Base-by-base conservation (phyloP, 768 basidiomycete species). In the Lentinus tigrinus region DNA sequence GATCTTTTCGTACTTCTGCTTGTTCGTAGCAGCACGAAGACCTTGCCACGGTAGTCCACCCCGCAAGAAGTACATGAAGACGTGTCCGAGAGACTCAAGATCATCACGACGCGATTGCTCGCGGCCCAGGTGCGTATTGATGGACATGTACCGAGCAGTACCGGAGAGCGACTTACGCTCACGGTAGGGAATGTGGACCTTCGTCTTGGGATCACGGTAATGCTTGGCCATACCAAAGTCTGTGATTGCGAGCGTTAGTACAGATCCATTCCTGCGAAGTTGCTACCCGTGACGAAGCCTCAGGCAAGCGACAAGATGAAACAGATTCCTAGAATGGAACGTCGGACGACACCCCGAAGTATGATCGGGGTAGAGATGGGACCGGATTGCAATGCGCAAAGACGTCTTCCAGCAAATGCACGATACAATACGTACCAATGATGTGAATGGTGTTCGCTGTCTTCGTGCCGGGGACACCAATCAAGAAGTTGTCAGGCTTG, bases 201-300 rank as follows among this genome's bases (percentile, higher is more conserved):
- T 97, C 17, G 93, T 94, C 77, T 96, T 98, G 0, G 96, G 96
- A 74, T 99, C 97, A 55, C 97, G 87, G 72, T 98, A 98, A 74
- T 98, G 95, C 75, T 99, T 99, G 50, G 96, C 96, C 97, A 98
- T 98, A 60, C 96, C 96, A 69, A 99, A 98, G 72, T 99, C 96
- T 89, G 74, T 16, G 73, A 60, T 13, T 19, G 21, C 9, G 10
- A 34, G 26, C 9, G 38, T 40, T n/a, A 56, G 40, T 21, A 17
- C 19, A 37, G 23, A 9, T 46, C 24, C 14, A 19, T 3, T 26
- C 21, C 43, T 7, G 5, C 24, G 13, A 13, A 23, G 14, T 23
- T 14, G 24, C 11, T 10, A 11, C 21, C 40, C 17, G 21, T 23
- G 23, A 46, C 13, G 43, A 27, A 46, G 13, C 21, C 2, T 8